Base-by-base conservation (phyloP, 306 rosid species). In the Cajanus cajan region DNA sequence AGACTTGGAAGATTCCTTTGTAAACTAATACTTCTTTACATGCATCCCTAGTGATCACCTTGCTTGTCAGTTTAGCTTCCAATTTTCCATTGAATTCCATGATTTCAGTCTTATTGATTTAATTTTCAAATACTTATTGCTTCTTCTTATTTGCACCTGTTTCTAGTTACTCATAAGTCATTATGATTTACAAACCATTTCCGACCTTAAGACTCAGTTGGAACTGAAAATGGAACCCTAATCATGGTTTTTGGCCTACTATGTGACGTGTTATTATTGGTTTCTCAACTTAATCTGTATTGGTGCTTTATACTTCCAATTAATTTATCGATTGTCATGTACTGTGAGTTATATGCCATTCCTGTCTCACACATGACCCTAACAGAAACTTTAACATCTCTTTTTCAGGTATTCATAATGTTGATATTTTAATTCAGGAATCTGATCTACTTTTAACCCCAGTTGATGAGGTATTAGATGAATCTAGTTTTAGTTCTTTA, bases 361-460 rank as follows among this genome's bases (percentile, higher is more conserved):
- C 44, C 18, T 25, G 28, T 67, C 79, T 65, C 7, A 37, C 40
- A 21, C 45, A 54, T 45, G 50, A 41, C 58, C 11, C 75, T 21
- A 61, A 71, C 70, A 12, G 57, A 71, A 71, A 44, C 71, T 24
- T 73, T 55, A 69, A 31, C 63, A 80, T 79, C 22, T 78, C 41
- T 58, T 77, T 61, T 74, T 50, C 85, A 95, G 98, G 94, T 76
- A 83, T 90, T 31, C 82, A 59, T 83, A 84, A 91, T 74, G 71
- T 95, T 74, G 79, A 78, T 79, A 77, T 92, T 78, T 89, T 77
- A 73, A 86, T 91, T 61, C 89, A 85, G 82, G 93, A 88, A 82
- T 79, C 86, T 45, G 98, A 95, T 91, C 87, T 95, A 39, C 86
- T 74, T 51, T 83, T 90, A 81, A 83, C 90, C 75, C 91, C 87